Conservation (phyloP, 1,139 yeast genomes). For the Meyerozyma sp. region DNA sequence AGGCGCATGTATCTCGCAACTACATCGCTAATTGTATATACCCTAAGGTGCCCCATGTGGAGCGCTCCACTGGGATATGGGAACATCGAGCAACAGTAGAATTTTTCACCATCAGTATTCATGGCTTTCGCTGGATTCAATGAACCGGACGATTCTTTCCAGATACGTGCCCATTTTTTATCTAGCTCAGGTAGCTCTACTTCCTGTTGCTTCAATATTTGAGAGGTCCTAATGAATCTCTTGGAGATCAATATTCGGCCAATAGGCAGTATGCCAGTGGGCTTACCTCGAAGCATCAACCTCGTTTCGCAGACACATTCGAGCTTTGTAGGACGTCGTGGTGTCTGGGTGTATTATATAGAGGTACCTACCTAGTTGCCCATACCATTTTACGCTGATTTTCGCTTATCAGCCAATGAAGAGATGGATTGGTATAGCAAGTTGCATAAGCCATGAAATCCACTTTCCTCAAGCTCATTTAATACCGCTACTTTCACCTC, state of each 20-base stretch:
- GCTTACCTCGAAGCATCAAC: not conserved
- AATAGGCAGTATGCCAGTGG: not conserved
- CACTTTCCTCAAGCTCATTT: conserved; percentile 25
- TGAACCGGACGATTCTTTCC: conserved; percentile 38
- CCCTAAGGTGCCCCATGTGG: conserved; percentile 92
- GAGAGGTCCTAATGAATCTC: not conserved
- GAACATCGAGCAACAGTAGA: conserved; percentile 80
- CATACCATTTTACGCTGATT: not conserved
- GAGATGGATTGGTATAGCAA: conserved; percentile 43
- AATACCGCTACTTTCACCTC: conserved; percentile 36
- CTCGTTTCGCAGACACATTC: not conserved
- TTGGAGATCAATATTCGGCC: not conserved
- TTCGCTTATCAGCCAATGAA: conserved; percentile 27
- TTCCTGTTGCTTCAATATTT: not conserved
- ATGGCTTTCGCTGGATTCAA: conserved; percentile 38
- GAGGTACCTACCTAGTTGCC: not conserved
- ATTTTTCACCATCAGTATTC: conserved; percentile 29
- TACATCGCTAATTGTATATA: conserved; percentile 85
- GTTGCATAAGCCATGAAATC: conserved; percentile 40
- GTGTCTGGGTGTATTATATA: not conserved
- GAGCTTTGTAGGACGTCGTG: not conserved
- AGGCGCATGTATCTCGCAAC: conserved; percentile 73
- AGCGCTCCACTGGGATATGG: conserved; percentile 93
- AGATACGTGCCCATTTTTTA: conserved; percentile 46
- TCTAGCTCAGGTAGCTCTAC: conserved; percentile 26